These are phyloP conservation scores for Spongospora subterranea DNA, from an alignment of 208 protist genomes.

Conservation along the genomic window DNA sequence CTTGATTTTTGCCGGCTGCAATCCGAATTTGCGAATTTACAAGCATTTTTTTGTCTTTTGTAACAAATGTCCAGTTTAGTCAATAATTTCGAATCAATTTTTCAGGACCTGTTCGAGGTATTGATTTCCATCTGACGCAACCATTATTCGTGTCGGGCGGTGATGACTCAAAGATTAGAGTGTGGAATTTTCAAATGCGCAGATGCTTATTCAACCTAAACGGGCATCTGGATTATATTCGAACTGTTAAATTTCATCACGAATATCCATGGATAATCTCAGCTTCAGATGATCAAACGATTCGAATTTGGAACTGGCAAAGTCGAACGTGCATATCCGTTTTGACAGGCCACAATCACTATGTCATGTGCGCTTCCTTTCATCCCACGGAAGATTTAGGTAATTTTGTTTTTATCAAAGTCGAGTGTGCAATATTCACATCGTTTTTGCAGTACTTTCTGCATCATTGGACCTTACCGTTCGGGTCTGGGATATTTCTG, in stretches of 20 bases:
- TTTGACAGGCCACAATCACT: constrained; percentile 95
- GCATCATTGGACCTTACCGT: constrained; percentile 80
- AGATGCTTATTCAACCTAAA: constrained; percentile 95
- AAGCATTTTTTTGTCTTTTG: too few relatives aligned
- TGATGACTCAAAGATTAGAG: constrained; percentile 98
- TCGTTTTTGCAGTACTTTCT: background rate
- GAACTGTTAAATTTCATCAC: constrained; percentile 84
- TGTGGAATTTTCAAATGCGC: constrained; percentile 98
- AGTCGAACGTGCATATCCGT: constrained; percentile 59
- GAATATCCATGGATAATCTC: constrained; percentile 95
- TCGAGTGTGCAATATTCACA: constrained; percentile 91
- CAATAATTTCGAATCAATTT: too few relatives aligned
- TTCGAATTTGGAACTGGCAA: constrained; percentile 88
- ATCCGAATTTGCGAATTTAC: too few relatives aligned
- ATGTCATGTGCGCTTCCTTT: constrained; percentile 97
- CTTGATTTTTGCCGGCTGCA: too few relatives aligned
- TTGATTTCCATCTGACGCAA: constrained; percentile 97
- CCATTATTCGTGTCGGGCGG: constrained; percentile 98
- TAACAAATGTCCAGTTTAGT: too few relatives aligned
- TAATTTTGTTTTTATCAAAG: constrained; percentile 93
- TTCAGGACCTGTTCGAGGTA: constrained; percentile 89
- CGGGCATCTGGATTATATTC: constrained; percentile 98
- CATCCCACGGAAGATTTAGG: constrained; percentile 65
- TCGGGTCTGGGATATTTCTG: constrained; percentile 98
- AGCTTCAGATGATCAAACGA: constrained; percentile 96